Percentiles rank a stretch among this genome's conserved stretches.
phyloP scores from a whole-genome alignment of 1,284 basidiomycete genomes.

The Apiotrichum sp. region DNA sequence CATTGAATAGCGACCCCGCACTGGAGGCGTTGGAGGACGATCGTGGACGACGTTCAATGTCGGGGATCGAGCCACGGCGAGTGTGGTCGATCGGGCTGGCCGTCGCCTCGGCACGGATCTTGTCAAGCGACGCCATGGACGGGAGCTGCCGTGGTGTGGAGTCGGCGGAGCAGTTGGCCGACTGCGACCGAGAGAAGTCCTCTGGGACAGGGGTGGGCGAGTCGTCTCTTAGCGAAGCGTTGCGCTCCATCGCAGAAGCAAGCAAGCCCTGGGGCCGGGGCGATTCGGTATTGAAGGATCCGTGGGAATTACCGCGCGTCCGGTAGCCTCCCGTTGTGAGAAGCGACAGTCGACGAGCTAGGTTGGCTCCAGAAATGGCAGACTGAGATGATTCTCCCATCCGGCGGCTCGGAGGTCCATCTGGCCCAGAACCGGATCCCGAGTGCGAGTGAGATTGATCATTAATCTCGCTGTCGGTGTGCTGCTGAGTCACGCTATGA shows the following conservation, averaged over 20 bases:
- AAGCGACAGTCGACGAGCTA: constrained; percentile 11
- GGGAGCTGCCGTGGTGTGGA: constrained; percentile 12
- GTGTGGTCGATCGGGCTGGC: neutral
- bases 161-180: constrained; percentile 4
- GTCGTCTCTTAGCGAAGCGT: neutral
- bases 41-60: constrained; percentile 7
- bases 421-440: neutral
- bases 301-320: neutral
- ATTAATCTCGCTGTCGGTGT: constrained; percentile 23
- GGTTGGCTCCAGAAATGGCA: neutral
- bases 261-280: constrained; percentile 10
- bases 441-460: constrained; percentile 5
- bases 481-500: constrained; percentile 21
- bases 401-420: neutral
- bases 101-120: constrained; percentile 14
- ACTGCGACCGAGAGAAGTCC: constrained; percentile 8
- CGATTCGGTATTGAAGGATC: constrained; percentile 5
- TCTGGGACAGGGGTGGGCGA: constrained; percentile 1
- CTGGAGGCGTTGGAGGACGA: constrained; percentile 11
- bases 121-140: constrained; percentile 15
- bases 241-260: constrained; percentile 2
- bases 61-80: neutral
- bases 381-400: constrained; percentile 4
- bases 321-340: neutral
- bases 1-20: constrained; percentile 13